phyloP scores from a whole-genome alignment of 2,329 filamentous ascomycete species.

The Talaromyces sp. region DNA sequence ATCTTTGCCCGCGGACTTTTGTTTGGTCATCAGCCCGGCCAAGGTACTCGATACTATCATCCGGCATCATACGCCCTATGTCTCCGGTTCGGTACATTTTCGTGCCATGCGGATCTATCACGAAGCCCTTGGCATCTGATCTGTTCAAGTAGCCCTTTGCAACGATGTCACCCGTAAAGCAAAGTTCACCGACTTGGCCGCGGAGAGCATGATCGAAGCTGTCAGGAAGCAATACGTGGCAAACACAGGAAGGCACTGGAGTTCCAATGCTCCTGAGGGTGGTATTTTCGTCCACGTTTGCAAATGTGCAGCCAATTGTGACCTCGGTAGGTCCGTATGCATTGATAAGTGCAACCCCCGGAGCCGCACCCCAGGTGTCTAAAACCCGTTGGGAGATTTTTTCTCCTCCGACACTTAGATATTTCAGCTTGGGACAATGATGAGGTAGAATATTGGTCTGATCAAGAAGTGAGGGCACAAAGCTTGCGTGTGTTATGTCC shows the following conservation, averaged over 20 bases:
- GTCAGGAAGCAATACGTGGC: slow-evolving; percentile 23
- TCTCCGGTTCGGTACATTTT: slow-evolving; percentile 36
- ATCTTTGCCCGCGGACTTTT: slow-evolving; percentile 37
- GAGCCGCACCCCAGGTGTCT: slow-evolving; percentile 24
- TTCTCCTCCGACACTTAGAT: slow-evolving; percentile 30
- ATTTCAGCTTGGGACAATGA: slow-evolving; percentile 21
- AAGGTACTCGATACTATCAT: slow-evolving; percentile 28
- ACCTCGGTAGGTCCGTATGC: slow-evolving; percentile 31
- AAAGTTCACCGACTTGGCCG: slow-evolving; percentile 25
- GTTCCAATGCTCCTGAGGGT: slow-evolving; percentile 27
- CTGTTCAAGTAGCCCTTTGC: slow-evolving; percentile 24
- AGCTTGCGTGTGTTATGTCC: slow-evolving; percentile 25
- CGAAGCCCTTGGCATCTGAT: slow-evolving; percentile 21
- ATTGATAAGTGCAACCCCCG: slow-evolving; percentile 22
- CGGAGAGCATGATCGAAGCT: slow-evolving; percentile 18
- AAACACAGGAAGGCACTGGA: slow-evolving; percentile 19
- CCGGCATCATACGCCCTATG: slow-evolving; percentile 26
- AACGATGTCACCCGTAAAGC: slow-evolving; percentile 23
- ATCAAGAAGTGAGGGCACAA: slow-evolving; percentile 23
- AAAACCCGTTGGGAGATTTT: slow-evolving; percentile 28
- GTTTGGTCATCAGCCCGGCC: slow-evolving; percentile 34
- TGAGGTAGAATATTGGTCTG: slow-evolving; percentile 18
- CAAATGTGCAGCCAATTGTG: slow-evolving; percentile 29
- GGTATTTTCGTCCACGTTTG: slow-evolving; percentile 17
- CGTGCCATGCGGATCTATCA: slow-evolving; percentile 14